phyloP scores from a whole-genome alignment of 2,329 filamentous ascomycete species.

The Plectosphaerella sp. region DNA sequence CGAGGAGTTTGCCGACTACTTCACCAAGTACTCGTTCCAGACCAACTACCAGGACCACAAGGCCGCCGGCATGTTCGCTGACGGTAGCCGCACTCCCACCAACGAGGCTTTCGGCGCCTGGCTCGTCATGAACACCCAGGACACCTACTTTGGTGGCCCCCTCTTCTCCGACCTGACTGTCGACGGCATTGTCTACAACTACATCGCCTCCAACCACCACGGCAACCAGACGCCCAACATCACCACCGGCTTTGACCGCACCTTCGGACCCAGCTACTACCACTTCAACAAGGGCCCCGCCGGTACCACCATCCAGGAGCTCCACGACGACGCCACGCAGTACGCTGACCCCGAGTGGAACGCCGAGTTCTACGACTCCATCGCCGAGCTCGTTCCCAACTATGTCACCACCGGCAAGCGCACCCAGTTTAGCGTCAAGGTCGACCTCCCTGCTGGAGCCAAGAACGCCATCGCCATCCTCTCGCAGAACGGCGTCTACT shows the following conservation, averaged over 20 bases:
- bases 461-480: slow-evolving; percentile 46
- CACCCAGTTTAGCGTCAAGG: slow-evolving; percentile 43
- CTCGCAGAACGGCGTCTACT: slow-evolving; percentile 44
- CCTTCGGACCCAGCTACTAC: slow-evolving; percentile 57
- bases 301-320: slow-evolving; percentile 37
- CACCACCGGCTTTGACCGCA: slow-evolving; percentile 56
- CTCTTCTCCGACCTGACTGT: slow-evolving; percentile 55
- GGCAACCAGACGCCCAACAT: slow-evolving; percentile 57
- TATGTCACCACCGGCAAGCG: slow-evolving; percentile 50
- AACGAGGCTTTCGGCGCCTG: slow-evolving; percentile 50
- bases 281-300: slow-evolving; percentile 53
- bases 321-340: slow-evolving; percentile 49
- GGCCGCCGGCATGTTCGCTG: slow-evolving; percentile 42
- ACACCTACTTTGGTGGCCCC: slow-evolving; percentile 55
- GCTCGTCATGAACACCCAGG: slow-evolving; percentile 57
- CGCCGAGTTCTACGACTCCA: slow-evolving; percentile 57
- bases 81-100: slow-evolving; percentile 33
- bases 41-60: slow-evolving; percentile 50
- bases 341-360: slow-evolving; percentile 51
- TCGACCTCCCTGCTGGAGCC: slow-evolving; percentile 47
- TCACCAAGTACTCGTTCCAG: slow-evolving; percentile 59
- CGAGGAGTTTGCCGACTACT: slow-evolving; percentile 49
- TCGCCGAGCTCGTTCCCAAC: slow-evolving; percentile 54
- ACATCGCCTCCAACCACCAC: slow-evolving; percentile 54
- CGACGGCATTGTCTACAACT: slow-evolving; percentile 60